phyloP scores from a whole-genome alignment of 2,329 filamentous ascomycete species.

The Lachnellula cervina region DNA sequence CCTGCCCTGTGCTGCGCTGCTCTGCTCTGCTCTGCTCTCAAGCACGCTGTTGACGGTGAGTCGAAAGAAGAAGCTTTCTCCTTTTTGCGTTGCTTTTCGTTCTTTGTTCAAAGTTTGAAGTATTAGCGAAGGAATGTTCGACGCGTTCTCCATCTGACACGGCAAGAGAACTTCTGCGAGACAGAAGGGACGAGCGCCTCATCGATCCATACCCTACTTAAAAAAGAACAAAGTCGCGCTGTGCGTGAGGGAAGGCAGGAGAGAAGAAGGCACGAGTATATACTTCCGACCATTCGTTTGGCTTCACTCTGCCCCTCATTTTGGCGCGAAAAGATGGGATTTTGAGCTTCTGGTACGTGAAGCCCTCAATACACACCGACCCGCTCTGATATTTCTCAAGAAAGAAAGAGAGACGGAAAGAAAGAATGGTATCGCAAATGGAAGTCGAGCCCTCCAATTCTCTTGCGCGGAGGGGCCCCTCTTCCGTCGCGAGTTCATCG shows the following conservation, averaged over 20 bases:
- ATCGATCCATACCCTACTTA: neutral
- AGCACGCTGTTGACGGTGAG: slow-evolving; percentile 1
- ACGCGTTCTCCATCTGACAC: slow-evolving; percentile 13
- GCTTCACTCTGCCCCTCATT: neutral
- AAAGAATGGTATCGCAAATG: slow-evolving; percentile 57
- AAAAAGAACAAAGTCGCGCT: neutral
- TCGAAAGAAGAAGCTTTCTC: neutral
- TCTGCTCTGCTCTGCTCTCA: neutral
- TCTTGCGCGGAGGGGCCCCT: slow-evolving; percentile 53
- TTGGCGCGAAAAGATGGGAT: slow-evolving; percentile 9
- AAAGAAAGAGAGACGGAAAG: neutral
- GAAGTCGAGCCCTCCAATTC: slow-evolving; percentile 43
- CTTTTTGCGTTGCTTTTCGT: neutral
- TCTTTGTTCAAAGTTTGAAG: slow-evolving; percentile 4
- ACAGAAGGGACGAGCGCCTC: slow-evolving; percentile 1
- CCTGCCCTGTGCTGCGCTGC: neutral
- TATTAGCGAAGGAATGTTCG: slow-evolving; percentile 7
- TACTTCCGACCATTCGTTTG: neutral
- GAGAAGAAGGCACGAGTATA: slow-evolving; percentile 5
- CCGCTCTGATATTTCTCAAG: neutral
- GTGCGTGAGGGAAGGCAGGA: neutral
- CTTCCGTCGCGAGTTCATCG: slow-evolving; percentile 51
- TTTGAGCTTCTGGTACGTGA: slow-evolving; percentile 4
- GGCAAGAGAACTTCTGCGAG: slow-evolving; percentile 6
- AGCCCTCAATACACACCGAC: neutral